phyloP scores from a whole-genome alignment of 2,329 filamentous ascomycete genomes.

The Hymenoscyphus repandus region DNA sequence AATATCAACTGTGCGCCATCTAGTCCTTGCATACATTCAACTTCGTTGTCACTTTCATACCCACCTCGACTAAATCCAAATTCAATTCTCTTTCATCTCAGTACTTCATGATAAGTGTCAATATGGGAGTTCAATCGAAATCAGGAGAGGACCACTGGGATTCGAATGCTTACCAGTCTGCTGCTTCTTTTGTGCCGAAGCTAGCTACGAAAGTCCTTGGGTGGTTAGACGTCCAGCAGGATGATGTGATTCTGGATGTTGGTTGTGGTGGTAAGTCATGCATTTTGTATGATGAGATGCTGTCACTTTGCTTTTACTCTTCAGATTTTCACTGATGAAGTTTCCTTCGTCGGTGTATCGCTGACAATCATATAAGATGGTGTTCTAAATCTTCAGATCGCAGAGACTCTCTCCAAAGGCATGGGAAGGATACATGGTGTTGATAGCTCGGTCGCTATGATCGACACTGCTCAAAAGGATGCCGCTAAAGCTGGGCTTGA shows the following conservation, averaged over 20 bases:
- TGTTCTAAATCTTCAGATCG: slow-evolving; percentile 51
- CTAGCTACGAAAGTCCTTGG: slow-evolving; percentile 51
- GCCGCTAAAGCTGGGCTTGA: slow-evolving; percentile 24
- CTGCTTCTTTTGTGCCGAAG: slow-evolving; percentile 60
- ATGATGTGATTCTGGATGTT: slow-evolving; percentile 56
- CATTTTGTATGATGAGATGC: not conserved
- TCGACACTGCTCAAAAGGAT: slow-evolving; percentile 41
- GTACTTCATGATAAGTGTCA: not conserved
- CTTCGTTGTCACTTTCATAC: no score
- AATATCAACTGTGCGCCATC: no score
- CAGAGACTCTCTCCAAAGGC: slow-evolving; percentile 40
- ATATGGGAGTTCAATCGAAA: not conserved
- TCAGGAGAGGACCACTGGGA: slow-evolving; percentile 35
- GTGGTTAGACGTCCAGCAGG: slow-evolving; percentile 53
- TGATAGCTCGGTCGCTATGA: slow-evolving; percentile 56
- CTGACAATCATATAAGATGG: slow-evolving; percentile 39
- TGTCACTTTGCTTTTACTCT: not conserved
- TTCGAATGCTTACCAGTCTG: slow-evolving; percentile 48
- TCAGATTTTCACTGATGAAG: not conserved
- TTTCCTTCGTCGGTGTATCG: not conserved
- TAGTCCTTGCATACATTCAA: no score
- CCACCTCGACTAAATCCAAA: no score
- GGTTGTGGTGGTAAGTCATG: slow-evolving; percentile 53
- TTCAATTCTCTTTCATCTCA: no score
- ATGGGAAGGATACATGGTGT: slow-evolving; percentile 48